A percentile compares a stretch with the other conserved stretches of the same genome.
These are phyloP conservation scores for Allium cepa DNA, from an alignment of 106 monocot species.

Conservation along the genomic window DNA sequence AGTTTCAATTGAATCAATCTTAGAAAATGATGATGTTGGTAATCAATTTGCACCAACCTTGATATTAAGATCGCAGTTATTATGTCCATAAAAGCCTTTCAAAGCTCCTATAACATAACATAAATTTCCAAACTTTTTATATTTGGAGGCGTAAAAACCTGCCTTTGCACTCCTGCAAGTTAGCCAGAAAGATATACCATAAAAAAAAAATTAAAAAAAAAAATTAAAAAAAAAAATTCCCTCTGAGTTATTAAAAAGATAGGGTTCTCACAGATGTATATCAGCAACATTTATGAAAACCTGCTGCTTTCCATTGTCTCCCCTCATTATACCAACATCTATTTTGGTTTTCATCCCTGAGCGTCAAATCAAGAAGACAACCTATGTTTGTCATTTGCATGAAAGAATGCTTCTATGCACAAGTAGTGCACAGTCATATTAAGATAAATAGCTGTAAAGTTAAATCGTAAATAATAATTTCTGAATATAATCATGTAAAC, in stretches of 20 bases:
- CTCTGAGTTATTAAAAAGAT: not conserved
- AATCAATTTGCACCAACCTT: slow-evolving; percentile 43
- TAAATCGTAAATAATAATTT: too few relatives aligned
- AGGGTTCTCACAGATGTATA: slow-evolving; percentile 75
- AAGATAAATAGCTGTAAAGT: too few relatives aligned
- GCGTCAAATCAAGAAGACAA: not conserved
- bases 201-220: too few relatives aligned
- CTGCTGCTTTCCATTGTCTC: slow-evolving; percentile 40
- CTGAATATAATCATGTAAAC: too few relatives aligned
- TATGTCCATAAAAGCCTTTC: slow-evolving; percentile 82
- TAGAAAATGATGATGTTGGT: not conserved
- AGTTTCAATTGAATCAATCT: slow-evolving; percentile 1
- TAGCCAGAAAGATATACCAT: not conserved
- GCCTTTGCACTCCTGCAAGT: slow-evolving; percentile 88
- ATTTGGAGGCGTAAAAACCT: slow-evolving; percentile 81
- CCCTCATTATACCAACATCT: slow-evolving; percentile 66
- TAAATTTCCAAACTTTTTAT: slow-evolving; percentile 88
- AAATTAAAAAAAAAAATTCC: too few relatives aligned
- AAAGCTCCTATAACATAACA: slow-evolving; percentile 93
- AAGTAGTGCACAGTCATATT: too few relatives aligned
- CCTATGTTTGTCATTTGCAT: too few relatives aligned
- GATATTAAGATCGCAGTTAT: slow-evolving; percentile 64
- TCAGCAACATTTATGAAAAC: slow-evolving; percentile 94
- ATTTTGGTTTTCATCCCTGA: slow-evolving; percentile 73
- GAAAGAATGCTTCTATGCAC: too few relatives aligned